phyloP scores from a whole-genome alignment of 371 early-diverging fungal species.

The Mortierella sp. region DNA sequence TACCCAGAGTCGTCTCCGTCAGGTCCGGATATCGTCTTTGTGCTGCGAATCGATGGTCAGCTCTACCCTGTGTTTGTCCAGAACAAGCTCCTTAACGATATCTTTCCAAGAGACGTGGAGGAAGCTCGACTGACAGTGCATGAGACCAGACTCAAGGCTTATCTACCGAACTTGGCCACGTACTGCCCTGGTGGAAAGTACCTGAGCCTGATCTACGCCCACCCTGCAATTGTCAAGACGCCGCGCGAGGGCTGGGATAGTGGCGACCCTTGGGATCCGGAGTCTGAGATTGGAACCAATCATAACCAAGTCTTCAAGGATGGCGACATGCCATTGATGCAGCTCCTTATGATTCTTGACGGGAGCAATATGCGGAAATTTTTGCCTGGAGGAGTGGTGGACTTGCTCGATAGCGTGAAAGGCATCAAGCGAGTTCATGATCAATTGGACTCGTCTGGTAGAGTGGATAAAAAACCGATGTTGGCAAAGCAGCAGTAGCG shows the following conservation, averaged over 20 bases:
- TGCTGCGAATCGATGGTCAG: constrained; percentile 30
- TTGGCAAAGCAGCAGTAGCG: constrained; percentile 14
- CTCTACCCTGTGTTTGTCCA: constrained; percentile 42
- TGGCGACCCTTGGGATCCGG: constrained; percentile 21
- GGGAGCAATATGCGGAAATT: constrained; percentile 33
- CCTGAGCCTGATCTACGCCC: constrained; percentile 39
- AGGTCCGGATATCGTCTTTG: constrained; percentile 40
- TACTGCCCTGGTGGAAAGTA: constrained; percentile 46
- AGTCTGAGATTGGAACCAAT: constrained; percentile 23
- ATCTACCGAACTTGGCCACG: constrained; percentile 30
- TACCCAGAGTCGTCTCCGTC: constrained; percentile 29
- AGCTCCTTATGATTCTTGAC: constrained; percentile 40
- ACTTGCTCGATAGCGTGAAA: constrained; percentile 34
- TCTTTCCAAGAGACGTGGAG: constrained; percentile 34
- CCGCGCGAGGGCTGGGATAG: constrained; percentile 30
- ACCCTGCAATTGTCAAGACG: constrained; percentile 23
- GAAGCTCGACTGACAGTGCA: constrained; percentile 40
- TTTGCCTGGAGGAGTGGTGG: constrained; percentile 33
- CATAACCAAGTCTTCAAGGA: constrained; percentile 15
- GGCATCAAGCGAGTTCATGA: constrained; percentile 26
- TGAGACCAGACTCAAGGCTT: constrained; percentile 28
- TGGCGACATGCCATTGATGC: constrained; percentile 30
- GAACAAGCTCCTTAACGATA: constrained; percentile 16
- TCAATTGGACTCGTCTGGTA: constrained; percentile 23
- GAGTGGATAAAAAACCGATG: constrained; percentile 26